Conservation (phyloP, 179 eudicot genomes). For the Monotropa hypopitys region DNA sequence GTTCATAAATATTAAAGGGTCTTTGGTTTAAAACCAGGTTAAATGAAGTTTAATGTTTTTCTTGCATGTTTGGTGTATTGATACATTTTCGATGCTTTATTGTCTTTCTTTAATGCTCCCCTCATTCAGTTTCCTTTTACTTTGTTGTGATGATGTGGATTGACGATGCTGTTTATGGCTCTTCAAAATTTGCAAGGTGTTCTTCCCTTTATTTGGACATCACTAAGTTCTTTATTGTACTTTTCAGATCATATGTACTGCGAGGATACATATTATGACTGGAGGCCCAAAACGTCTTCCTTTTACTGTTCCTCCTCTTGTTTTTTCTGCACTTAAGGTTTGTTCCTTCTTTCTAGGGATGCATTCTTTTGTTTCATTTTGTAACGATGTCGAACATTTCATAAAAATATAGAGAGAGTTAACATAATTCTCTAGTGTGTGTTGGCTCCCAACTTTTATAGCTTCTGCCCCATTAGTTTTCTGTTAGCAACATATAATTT, state of each 20-base stretch:
- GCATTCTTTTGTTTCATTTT: neutral
- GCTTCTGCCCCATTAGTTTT: neutral
- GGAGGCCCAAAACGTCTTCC: conserved; percentile 89
- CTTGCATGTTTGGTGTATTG: neutral
- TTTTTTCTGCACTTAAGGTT: conserved; percentile 82
- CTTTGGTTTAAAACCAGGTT: neutral
- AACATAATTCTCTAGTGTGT: neutral
- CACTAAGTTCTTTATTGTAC: neutral
- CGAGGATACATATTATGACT: conserved; percentile 67
- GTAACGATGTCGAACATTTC: conserved; percentile 2
- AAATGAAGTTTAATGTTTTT: neutral
- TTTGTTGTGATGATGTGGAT: neutral
- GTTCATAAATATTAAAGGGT: neutral
- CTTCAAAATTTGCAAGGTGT: neutral
- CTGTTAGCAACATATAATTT: neutral
- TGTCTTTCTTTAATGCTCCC: neutral
- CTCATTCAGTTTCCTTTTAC: neutral
- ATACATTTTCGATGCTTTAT: neutral
- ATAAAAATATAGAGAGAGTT: neutral
- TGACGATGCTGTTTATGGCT: neutral
- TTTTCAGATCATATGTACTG: conserved; percentile 72
- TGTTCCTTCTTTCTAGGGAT: conserved; percentile 5
- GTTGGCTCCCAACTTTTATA: neutral
- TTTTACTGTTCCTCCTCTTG: conserved; percentile 80
- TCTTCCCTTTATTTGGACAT: neutral